Evolutionary conservation across 1,284 basidiomycete genomes (phyloP).

Genomic region (Nidula niveotomentosa): DNA sequence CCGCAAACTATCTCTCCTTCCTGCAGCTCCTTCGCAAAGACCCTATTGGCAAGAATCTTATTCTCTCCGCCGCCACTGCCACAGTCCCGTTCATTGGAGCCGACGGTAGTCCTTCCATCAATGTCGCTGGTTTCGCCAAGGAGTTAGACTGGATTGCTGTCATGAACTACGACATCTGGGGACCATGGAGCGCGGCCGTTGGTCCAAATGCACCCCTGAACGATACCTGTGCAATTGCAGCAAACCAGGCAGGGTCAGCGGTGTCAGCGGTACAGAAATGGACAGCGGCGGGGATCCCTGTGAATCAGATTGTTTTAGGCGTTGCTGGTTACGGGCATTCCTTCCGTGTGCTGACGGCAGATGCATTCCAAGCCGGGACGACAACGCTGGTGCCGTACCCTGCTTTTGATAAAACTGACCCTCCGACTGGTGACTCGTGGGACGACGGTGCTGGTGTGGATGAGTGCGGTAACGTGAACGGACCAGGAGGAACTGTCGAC

Average conservation of each 20-base stretch:
- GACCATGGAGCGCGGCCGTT: slow-evolving; percentile 51
- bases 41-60: slow-evolving; percentile 57
- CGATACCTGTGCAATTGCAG: slow-evolving; percentile 68
- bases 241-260: slow-evolving; percentile 76
- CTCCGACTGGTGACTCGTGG: slow-evolving; percentile 60
- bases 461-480: slow-evolving; percentile 46
- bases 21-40: slow-evolving; percentile 69
- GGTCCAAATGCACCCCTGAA: slow-evolving; percentile 87
- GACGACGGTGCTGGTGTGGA: slow-evolving; percentile 45
- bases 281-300: slow-evolving; percentile 77
- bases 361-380: slow-evolving; percentile 39
- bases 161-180: slow-evolving; percentile 89
- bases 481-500: slow-evolving; percentile 48
- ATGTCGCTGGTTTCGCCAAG: slow-evolving; percentile 70
- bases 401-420: slow-evolving; percentile 42
- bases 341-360: slow-evolving; percentile 42
- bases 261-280: slow-evolving; percentile 73
- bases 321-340: slow-evolving; percentile 78
- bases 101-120: slow-evolving; percentile 54
- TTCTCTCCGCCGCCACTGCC: slow-evolving; percentile 75
- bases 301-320: slow-evolving; percentile 67
- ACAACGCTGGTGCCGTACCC: slow-evolving; percentile 48
- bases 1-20: slow-evolving; percentile 73
- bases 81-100: slow-evolving; percentile 66
- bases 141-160: slow-evolving; percentile 82